Evolutionary conservation across 192 early-diverging fungal species (phyloP).

Genomic region (Jimgerdemannia lactiflua): DNA sequence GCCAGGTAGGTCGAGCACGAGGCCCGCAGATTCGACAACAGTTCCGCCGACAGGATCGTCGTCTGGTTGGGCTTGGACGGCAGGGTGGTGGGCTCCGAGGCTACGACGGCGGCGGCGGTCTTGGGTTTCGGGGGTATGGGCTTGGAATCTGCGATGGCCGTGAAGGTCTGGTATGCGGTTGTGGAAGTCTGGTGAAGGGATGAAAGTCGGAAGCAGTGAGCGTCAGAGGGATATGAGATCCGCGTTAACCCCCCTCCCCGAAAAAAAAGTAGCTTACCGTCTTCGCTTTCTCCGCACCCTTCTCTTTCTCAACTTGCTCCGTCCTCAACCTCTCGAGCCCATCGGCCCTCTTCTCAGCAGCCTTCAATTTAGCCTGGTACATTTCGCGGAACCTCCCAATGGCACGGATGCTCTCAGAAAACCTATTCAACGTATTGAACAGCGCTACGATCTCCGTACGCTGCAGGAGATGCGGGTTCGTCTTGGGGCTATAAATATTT

Average conservation of each 20-base stretch:
- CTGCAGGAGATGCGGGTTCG: slow-evolving; percentile 52
- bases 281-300: background rate
- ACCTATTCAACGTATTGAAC: slow-evolving; percentile 85
- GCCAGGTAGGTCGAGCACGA: background rate
- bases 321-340: background rate
- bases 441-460: slow-evolving; percentile 89
- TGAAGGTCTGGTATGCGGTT: background rate
- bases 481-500: slow-evolving; percentile 36
- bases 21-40: background rate
- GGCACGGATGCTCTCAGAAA: slow-evolving; percentile 81
- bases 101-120: too few species aligned
- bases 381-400: slow-evolving; percentile 80
- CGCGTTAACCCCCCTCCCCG: background rate
- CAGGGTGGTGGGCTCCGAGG: too few species aligned
- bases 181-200: background rate
- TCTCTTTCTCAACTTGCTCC: background rate
- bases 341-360: background rate
- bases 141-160: too few species aligned
- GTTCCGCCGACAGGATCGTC: background rate
- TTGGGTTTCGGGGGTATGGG: too few species aligned
- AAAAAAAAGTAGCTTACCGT: background rate
- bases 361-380: slow-evolving; percentile 48
- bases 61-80: background rate
- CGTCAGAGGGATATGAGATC: too few species aligned
- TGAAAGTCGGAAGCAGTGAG: background rate